A percentile compares a stretch with the other conserved stretches of the same genome.
These are phyloP conservation scores for Aspergillaceae sp. DNA, from an alignment of 2,329 filamentous ascomycete genomes.

Conservation along the genomic window DNA sequence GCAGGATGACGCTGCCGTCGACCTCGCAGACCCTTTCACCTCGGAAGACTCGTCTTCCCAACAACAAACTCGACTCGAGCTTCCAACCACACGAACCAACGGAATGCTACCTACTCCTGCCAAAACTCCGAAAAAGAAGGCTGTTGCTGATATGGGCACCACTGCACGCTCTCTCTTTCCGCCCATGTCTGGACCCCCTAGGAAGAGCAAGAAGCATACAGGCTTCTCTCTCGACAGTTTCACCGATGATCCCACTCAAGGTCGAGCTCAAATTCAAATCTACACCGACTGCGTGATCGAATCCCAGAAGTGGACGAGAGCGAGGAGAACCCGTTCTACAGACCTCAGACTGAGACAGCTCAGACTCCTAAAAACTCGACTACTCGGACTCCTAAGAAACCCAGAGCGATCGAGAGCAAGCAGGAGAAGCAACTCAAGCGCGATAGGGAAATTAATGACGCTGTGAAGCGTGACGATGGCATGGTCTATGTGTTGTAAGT, in stretches of 20 bases:
- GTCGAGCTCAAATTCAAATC: constrained; percentile 43
- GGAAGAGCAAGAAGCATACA: constrained; percentile 39
- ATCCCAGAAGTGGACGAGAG: constrained; percentile 46
- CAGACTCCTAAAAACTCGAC: constrained; percentile 14
- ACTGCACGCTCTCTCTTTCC: constrained; percentile 49
- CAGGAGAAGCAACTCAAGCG: constrained; percentile 25
- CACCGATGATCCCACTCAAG: constrained; percentile 21
- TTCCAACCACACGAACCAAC: constrained; percentile 22
- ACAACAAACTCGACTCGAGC: constrained; percentile 14
- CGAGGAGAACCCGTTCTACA: constrained; percentile 50
- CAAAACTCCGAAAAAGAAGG: constrained; percentile 53
- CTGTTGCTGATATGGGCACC: constrained; percentile 35
- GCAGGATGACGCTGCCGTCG: constrained; percentile 2
- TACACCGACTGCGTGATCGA: constrained; percentile 57
- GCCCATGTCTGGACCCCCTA: constrained; percentile 39
- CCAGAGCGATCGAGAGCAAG: constrained; percentile 23
- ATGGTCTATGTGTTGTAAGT: constrained; percentile 57
- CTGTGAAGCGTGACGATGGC: constrained; percentile 46
- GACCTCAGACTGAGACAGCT: constrained; percentile 19
- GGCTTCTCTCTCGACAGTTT: constrained; percentile 40
- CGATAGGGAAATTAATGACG: constrained; percentile 41
- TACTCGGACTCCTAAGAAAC: constrained; percentile 27
- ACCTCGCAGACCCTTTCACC: constrained; percentile 15
- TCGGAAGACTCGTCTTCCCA: constrained; percentile 14
- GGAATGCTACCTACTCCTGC: constrained; percentile 53